These are phyloP conservation scores for Podosphaera fusca DNA, from an alignment of 2,329 filamentous ascomycete genomes.

Conservation along the genomic window DNA sequence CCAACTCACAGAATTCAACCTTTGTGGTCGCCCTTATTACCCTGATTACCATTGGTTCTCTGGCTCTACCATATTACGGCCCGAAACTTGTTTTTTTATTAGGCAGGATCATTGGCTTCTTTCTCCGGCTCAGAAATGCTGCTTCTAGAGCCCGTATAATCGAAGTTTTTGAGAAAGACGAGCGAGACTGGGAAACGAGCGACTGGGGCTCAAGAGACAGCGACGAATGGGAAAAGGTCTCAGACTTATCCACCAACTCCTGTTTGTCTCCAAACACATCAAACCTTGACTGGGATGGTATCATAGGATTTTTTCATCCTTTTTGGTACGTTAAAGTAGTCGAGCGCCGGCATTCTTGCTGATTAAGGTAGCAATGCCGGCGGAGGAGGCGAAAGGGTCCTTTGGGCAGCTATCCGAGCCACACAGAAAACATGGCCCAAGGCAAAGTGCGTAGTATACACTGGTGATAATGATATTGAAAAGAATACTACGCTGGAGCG, in stretches of 20 bases:
- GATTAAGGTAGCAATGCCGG: slow-evolving; percentile 53
- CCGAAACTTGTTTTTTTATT: slow-evolving; percentile 11
- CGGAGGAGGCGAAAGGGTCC: slow-evolving; percentile 80
- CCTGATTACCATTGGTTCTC: background rate
- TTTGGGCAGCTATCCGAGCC: slow-evolving; percentile 85
- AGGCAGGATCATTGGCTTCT: slow-evolving; percentile 30
- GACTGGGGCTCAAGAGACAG: slow-evolving; percentile 1
- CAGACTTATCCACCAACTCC: background rate
- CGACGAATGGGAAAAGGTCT: slow-evolving; percentile 2
- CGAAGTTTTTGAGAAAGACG: slow-evolving; percentile 22
- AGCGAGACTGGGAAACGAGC: slow-evolving; percentile 19
- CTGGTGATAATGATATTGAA: slow-evolving; percentile 72
- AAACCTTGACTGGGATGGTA: slow-evolving; percentile 2
- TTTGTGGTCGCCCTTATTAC: too few relatives aligned
- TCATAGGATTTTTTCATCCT: slow-evolving; percentile 81
- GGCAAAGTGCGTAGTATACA: slow-evolving; percentile 81
- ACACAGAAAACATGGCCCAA: slow-evolving; percentile 77
- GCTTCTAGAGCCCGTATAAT: slow-evolving; percentile 36
- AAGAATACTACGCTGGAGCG: slow-evolving; percentile 57
- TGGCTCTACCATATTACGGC: slow-evolving; percentile 8
- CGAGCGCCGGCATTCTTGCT: background rate
- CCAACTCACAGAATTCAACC: too few relatives aligned
- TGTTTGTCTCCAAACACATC: background rate
- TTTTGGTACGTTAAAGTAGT: slow-evolving; percentile 43
- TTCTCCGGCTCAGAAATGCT: slow-evolving; percentile 37